Base-by-base conservation (phyloP, 306 rosid genomes). In the Ceratonia siliqua region DNA sequence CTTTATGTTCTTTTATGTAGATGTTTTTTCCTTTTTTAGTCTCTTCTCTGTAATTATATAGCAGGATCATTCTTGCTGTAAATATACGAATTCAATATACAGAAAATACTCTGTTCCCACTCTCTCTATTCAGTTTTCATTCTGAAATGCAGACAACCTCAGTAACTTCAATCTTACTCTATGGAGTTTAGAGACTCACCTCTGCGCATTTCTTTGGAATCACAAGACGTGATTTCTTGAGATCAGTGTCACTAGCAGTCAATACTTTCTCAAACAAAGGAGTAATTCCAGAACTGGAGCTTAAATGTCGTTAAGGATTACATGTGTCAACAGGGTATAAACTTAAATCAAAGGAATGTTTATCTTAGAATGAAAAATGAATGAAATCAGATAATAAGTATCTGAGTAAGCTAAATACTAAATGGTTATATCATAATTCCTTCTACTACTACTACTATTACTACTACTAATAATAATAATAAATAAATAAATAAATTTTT, bases 101-200 rank as follows among this genome's bases (percentile, higher is more conserved):
- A n/a, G n/a, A n/a, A n/a, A n/a, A n/a, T n/a, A n/a, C n/a, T n/a
- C n/a, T n/a, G n/a, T n/a, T n/a, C n/a, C n/a, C n/a, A n/a, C n/a
- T n/a, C n/a, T n/a, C n/a, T n/a, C n/a, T n/a, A n/a, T n/a, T n/a
- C n/a, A n/a, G n/a, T n/a, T n/a, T n/a, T n/a, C n/a, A 17, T 9
- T 42, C 17, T 65, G 9, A 65, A 20, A 13, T 65, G 64, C 36
- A 65, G 36, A 65, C 2, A 54, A 61, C 8, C 0, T 61, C 8
- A 8, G n/a, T 7, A 6, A 30, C 41, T 58, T 32, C 21, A 61
- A 9, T 42, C 43, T 46, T 32, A 59, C 49, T 49, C 20, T 74
- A 14, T 22, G 61, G 46, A 66, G 52, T 10, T 2, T 43, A 50
- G 5, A 65, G 74, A 81, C 82, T 81, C 65, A 76, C 86, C 81